Percentiles rank a stretch among this genome's conserved stretches.
Evolutionary conservation across 1,284 basidiomycete genomes (phyloP).

Genomic region (Cryptococcus sp.): DNA sequence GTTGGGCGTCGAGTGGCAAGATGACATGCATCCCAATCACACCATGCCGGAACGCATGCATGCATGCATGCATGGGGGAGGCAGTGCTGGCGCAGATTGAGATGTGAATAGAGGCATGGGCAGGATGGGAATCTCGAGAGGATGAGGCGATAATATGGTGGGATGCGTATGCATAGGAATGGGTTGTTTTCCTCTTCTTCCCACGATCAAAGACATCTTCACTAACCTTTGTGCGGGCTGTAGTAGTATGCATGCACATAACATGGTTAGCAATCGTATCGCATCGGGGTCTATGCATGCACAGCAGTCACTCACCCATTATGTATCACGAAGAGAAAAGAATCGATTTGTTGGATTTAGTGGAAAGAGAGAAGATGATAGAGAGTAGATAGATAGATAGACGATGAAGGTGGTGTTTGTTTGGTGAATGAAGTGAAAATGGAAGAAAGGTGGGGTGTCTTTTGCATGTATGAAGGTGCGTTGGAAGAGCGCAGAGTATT

Average conservation of each 20-base stretch:
- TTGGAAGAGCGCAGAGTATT: too few species aligned
- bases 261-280: conserved; percentile 3
- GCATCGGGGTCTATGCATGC: conserved; percentile 11
- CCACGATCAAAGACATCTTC: background rate
- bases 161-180: conserved; percentile 3
- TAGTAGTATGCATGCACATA: conserved; percentile 11
- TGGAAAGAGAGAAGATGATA: background rate
- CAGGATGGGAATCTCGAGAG: conserved; percentile 6
- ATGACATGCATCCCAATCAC: background rate
- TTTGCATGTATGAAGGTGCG: background rate
- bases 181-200: conserved; percentile 9
- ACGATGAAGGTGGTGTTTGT: background rate
- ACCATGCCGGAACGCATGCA: background rate
- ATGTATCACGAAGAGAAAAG: conserved; percentile 3
- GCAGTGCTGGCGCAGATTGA: background rate
- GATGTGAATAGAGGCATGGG: conserved; percentile 5
- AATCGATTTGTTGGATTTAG: background rate
- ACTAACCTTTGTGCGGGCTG: conserved; percentile 44
- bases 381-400: background rate
- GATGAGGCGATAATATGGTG: background rate
- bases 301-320: conserved; percentile 33
- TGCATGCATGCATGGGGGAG: background rate
- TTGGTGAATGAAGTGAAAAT: background rate
- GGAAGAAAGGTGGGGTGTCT: background rate
- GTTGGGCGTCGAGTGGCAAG: background rate